These are phyloP conservation scores for Phlebiopsis gigantea DNA, from an alignment of 768 basidiomycete species.

Conservation along the genomic window DNA sequence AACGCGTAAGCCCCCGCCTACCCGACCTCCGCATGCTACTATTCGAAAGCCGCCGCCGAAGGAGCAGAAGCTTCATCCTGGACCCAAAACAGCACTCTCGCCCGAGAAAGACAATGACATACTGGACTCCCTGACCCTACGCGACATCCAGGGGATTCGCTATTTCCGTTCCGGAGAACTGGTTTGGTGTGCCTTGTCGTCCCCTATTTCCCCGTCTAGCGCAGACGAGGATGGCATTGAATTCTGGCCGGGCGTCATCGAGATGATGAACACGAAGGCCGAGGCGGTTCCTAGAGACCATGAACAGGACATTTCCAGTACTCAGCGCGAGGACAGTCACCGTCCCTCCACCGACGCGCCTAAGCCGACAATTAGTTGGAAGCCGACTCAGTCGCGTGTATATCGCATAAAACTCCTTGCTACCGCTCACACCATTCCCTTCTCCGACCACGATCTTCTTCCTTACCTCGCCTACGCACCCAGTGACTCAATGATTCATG, in stretches of 20 bases:
- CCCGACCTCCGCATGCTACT: slow-evolving; percentile 26
- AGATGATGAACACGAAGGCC: slow-evolving; percentile 48
- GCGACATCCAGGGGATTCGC: slow-evolving; percentile 41
- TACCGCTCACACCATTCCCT: slow-evolving; percentile 40
- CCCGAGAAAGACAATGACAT: slow-evolving; percentile 64
- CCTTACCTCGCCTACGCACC: slow-evolving; percentile 73
- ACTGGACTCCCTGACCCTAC: slow-evolving; percentile 46
- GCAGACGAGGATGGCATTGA: slow-evolving; percentile 41
- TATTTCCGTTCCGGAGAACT: slow-evolving; percentile 68
- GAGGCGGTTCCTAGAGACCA: slow-evolving; percentile 29
- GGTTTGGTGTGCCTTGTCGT: slow-evolving; percentile 59
- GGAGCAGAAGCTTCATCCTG: slow-evolving; percentile 23
- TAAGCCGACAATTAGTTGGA: slow-evolving; percentile 41
- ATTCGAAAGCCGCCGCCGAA: slow-evolving; percentile 35
- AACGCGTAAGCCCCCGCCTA: neutral
- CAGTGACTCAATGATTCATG: slow-evolving; percentile 43
- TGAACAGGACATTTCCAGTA: neutral
- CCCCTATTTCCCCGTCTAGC: slow-evolving; percentile 37
- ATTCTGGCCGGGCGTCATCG: slow-evolving; percentile 73
- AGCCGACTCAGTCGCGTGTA: slow-evolving; percentile 48
- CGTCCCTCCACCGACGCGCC: neutral
- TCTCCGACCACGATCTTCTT: slow-evolving; percentile 55
- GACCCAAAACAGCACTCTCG: slow-evolving; percentile 45
- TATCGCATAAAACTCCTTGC: slow-evolving; percentile 71
- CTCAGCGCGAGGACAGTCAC: neutral